Base-by-base conservation (phyloP, 495 filamentous ascomycete species). In the Xylaria grammica region DNA sequence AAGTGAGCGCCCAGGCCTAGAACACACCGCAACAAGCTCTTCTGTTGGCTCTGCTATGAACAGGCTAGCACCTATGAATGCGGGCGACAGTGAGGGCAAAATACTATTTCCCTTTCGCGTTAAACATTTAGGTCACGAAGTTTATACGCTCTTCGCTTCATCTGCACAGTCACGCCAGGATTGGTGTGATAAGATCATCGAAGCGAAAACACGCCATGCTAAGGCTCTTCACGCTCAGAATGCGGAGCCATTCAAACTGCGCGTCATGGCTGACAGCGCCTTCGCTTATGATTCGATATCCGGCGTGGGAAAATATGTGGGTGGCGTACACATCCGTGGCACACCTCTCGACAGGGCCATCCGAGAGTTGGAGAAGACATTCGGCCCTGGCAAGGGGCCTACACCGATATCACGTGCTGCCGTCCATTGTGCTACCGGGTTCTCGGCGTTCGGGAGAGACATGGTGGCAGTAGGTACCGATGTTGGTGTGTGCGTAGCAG, bases 381-480 rank as follows among this genome's bases (percentile, higher is more conserved):
- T 90, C 72, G 85, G 87, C 19, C 73, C 85, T 9, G 89, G 84
- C 19, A 73, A 86, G 24, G 86, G 90, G 20, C 92, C 94, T 4
- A 74, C 82, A 0, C 88, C 92, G 30, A 84, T 97, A 1, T 97
- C 93, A 72, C 84, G 89, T 70, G 91, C 93, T 11, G 81, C 81
- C 17, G 93, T 99, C 62, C 93, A 98, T 73, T 99, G 95, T 76
- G 92, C 95, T 19, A 97, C 94, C 13, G 85, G 90, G 4, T 99
- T 98, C 76, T 89, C 86, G 17, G 89, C 89, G 5, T 86, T 86
- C 67, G 93, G 92, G 3, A 92, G 89, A 67, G 86, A 90, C 40
- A 93, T 97, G 90, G 88, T 97, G 54, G 96, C 95, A 19, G 90
- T 99, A 67, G 95, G 95, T 49, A 97, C 96, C 0, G 95, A 99